phyloP scores from a whole-genome alignment of 805 yeast genomes.

The Limtongia smithiae region DNA sequence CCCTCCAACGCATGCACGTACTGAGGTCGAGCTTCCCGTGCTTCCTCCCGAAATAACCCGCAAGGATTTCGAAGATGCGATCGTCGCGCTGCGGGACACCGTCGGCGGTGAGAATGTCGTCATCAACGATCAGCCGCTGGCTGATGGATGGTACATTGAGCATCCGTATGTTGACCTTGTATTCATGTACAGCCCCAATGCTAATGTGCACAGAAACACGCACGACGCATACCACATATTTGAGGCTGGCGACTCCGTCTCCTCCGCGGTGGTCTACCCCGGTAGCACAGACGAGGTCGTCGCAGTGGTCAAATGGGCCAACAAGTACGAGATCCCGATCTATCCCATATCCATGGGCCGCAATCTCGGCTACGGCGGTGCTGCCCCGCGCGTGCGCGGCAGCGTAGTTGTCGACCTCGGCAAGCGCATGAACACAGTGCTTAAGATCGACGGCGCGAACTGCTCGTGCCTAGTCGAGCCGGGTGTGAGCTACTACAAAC shows the following conservation, averaged over 20 bases:
- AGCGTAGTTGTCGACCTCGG: conserved; percentile 12
- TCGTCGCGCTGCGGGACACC: not conserved
- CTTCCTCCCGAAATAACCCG: not conserved
- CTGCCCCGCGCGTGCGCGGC: conserved; percentile 9
- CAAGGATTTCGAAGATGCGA: not conserved
- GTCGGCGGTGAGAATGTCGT: conserved; percentile 1
- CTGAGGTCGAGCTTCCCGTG: conserved; percentile 4
- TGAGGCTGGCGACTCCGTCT: conserved; percentile 2
- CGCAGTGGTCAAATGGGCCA: conserved; percentile 10
- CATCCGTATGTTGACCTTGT: conserved; percentile 5
- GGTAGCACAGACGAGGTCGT: conserved; percentile 4
- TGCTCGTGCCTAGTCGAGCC: conserved; percentile 7
- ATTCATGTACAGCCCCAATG: no score
- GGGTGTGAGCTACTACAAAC: conserved; percentile 6
- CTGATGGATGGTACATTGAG: conserved; percentile 12
- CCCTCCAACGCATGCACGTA: not conserved
- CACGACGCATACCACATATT: conserved; percentile 6
- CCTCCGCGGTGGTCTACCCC: conserved; percentile 3
- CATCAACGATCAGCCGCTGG: conserved; percentile 3
- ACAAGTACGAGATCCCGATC: conserved; percentile 5
- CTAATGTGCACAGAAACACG: conserved; percentile 7
- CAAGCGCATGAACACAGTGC: conserved; percentile 7
- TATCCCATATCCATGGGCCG: conserved; percentile 11
- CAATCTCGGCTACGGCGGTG: conserved; percentile 11
- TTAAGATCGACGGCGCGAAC: conserved; percentile 4